Evolutionary conservation across 2,329 filamentous ascomycete genomes (phyloP).

Genomic region (Aspergillus sp.): DNA sequence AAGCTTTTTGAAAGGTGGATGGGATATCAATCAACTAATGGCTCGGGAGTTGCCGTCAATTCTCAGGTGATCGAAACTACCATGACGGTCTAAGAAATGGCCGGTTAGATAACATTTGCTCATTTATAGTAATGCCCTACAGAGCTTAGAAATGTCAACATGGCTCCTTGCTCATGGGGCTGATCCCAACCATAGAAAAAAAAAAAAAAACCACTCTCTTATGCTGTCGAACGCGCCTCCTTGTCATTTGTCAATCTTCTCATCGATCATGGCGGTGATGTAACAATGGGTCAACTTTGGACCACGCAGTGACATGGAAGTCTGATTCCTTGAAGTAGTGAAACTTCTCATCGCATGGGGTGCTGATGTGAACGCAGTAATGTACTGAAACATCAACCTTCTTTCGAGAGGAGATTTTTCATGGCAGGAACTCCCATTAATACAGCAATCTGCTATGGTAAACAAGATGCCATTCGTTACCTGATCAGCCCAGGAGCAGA

Average conservation of each 20-base stretch:
- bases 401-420: not conserved
- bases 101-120: no score
- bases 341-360: slow-evolving; percentile 1
- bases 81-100: no score
- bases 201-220: slow-evolving; percentile 9
- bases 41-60: no score
- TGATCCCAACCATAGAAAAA: no score
- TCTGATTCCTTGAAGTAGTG: slow-evolving; percentile 3
- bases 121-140: no score
- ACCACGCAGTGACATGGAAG: slow-evolving; percentile 6
- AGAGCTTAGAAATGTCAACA: no score
- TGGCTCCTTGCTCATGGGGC: no score
- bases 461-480: not conserved
- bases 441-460: not conserved
- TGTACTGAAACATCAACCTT: slow-evolving; percentile 1
- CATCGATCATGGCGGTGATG: slow-evolving; percentile 5
- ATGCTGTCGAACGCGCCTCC: slow-evolving; percentile 4
- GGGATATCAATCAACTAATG: no score
- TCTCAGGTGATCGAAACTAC: no score
- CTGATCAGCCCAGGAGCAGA: not conserved
- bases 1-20: no score
- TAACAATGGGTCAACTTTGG: slow-evolving; percentile 1
- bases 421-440: slow-evolving; percentile 2
- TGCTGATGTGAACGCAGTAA: slow-evolving; percentile 1
- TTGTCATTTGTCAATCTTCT: slow-evolving; percentile 7